phyloP scores from a whole-genome alignment of 2,329 filamentous ascomycete genomes.

The Pseudogymnoascus destructans region DNA sequence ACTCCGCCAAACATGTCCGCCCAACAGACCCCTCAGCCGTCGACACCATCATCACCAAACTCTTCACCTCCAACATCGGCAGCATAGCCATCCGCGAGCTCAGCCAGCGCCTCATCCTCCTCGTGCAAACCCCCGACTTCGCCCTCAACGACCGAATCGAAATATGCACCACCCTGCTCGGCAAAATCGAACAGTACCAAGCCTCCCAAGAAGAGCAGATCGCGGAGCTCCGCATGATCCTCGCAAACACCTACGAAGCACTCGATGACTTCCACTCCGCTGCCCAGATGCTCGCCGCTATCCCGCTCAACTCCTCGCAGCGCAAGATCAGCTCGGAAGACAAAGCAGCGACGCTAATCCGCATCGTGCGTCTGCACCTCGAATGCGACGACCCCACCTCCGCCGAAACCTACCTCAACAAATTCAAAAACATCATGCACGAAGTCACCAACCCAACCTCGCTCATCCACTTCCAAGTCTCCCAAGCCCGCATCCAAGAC shows the following conservation, averaged over 20 bases:
- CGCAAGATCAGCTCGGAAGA: conserved; percentile 70
- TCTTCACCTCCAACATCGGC: conserved; percentile 23
- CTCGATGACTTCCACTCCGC: conserved; percentile 71
- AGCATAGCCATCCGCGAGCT: conserved; percentile 25
- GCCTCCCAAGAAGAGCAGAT: conserved; percentile 70
- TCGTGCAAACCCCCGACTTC: conserved; percentile 44
- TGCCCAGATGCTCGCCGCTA: conserved; percentile 65
- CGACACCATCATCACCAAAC: conserved; percentile 23
- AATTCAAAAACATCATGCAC: conserved; percentile 85
- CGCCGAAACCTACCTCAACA: conserved; percentile 82
- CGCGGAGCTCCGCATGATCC: conserved; percentile 61
- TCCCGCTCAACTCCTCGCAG: conserved; percentile 81
- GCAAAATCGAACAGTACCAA: conserved; percentile 43
- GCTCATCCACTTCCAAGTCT: conserved; percentile 76
- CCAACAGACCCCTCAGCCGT: conserved; percentile 20
- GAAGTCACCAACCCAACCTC: conserved; percentile 61
- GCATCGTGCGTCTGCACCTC: conserved; percentile 86
- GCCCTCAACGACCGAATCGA: conserved; percentile 57
- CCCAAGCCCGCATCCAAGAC: conserved; percentile 85
- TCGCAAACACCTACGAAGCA: conserved; percentile 71
- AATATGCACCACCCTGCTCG: conserved; percentile 59
- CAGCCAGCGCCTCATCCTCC: conserved; percentile 42
- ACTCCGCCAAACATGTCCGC: conserved; percentile 28
- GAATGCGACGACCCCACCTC: conserved; percentile 83
- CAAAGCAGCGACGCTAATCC: conserved; percentile 77